These are phyloP conservation scores for Nitzschia sp. DNA, from an alignment of 108 stramenopile genomes.

Conservation along the genomic window DNA sequence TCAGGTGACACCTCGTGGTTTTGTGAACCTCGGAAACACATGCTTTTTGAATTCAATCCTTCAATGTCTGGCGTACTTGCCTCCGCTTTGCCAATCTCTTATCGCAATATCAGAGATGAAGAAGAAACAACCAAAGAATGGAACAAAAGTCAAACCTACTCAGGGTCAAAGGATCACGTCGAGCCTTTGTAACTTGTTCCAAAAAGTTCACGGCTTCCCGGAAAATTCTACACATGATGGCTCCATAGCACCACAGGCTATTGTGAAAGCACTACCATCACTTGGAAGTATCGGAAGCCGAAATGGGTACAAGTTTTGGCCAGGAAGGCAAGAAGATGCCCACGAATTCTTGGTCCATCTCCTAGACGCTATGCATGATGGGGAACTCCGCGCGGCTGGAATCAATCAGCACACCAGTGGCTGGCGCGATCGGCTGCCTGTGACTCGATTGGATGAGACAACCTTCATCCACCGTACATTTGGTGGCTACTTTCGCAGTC, in stretches of 20 bases:
- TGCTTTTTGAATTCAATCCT: constrained; percentile 96
- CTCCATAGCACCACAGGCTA: constrained; percentile 63
- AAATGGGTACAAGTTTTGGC: constrained; percentile 83
- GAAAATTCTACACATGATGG: constrained; percentile 6
- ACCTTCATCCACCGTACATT: constrained; percentile 91
- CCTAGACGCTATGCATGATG: constrained; percentile 88
- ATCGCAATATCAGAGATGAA: constrained; percentile 41
- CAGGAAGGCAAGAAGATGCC: constrained; percentile 95
- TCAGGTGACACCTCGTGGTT: constrained; percentile 63
- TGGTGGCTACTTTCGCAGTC: constrained; percentile 90
- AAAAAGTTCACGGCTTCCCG: constrained; percentile 52
- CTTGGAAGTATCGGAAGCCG: constrained; percentile 52
- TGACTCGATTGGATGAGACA: constrained; percentile 87
- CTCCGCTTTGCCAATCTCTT: constrained; percentile 85
- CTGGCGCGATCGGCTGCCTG: constrained; percentile 78
- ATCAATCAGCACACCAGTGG: constrained; percentile 76
- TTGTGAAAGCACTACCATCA: constrained; percentile 67
- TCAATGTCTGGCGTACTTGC: constrained; percentile 89
- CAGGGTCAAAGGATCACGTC: constrained; percentile 66
- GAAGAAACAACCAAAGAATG: constrained; percentile 22
- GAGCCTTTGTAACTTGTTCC: constrained; percentile 49
- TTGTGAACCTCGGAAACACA: constrained; percentile 94
- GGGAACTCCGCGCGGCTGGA: constrained; percentile 74
- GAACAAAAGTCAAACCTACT: constrained; percentile 18
- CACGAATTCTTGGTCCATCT: constrained; percentile 97